phyloP scores from a whole-genome alignment of 306 rosid species.

The Sicyos edulis region DNA sequence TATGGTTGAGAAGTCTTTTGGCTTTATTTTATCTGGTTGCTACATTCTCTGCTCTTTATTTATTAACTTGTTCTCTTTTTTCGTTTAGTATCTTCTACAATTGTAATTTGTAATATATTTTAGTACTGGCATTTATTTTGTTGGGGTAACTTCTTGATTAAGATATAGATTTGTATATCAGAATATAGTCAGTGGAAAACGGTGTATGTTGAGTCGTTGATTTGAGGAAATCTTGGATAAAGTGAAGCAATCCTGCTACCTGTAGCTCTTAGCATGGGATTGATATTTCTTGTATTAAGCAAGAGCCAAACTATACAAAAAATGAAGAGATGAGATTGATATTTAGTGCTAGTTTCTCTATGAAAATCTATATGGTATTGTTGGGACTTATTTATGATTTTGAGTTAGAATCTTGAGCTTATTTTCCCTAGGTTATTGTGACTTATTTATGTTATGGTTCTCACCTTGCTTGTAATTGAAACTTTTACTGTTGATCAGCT shows the following conservation, averaged over 20 bases:
- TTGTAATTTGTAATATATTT: not conserved
- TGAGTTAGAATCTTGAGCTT: not conserved
- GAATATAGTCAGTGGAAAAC: not conserved
- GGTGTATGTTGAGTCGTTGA: not conserved
- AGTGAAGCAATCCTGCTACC: slow-evolving; percentile 2
- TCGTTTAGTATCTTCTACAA: not conserved
- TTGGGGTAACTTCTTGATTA: not conserved
- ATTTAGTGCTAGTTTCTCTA: not conserved
- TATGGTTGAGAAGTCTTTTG: not conserved
- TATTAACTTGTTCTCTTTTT: not conserved
- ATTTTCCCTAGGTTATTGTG: not conserved
- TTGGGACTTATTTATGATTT: not conserved
- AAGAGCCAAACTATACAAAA: not conserved
- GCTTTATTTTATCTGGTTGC: not conserved
- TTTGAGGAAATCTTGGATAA: not conserved
- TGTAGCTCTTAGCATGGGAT: not conserved
- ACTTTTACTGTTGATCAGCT: not conserved
- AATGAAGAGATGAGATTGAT: not conserved
- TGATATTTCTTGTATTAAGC: not conserved
- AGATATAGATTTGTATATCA: not conserved
- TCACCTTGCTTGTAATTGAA: not conserved
- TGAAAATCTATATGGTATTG: not conserved
- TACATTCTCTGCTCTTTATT: not conserved
- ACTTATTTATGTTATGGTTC: not conserved
- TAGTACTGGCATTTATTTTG: not conserved